Conservation (phyloP, 2,329 filamentous ascomycete genomes). For the Byssochlamys sp. region DNA sequence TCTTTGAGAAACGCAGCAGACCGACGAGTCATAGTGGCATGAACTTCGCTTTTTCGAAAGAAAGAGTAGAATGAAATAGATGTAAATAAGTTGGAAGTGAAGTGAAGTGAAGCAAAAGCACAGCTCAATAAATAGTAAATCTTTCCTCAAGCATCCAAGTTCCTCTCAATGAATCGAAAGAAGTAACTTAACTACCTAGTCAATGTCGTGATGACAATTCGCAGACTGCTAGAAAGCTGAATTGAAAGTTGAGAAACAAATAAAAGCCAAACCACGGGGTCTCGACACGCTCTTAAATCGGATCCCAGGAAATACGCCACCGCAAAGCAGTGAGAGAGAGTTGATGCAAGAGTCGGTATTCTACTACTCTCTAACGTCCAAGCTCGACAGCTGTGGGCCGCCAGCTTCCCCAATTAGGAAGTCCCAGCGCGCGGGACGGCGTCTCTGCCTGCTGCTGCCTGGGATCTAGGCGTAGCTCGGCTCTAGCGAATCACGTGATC, state of each 20-base stretch:
- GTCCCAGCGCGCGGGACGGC: neutral
- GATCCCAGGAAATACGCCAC: neutral
- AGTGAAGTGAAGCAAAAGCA: too few relatives aligned
- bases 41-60: neutral
- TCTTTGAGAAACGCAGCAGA: conserved; percentile 17
- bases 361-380: neutral
- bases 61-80: neutral
- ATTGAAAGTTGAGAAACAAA: neutral
- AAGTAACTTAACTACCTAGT: too few relatives aligned
- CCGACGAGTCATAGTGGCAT: conserved; percentile 13
- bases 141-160: neutral
- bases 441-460: neutral
- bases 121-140: too few relatives aligned
- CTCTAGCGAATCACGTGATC: neutral
- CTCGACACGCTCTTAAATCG: neutral
- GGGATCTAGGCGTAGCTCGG: neutral
- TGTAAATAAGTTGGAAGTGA: neutral
- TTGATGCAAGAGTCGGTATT: neutral
- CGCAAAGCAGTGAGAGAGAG: neutral
- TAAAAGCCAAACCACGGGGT: neutral
- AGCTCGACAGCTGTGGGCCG: neutral
- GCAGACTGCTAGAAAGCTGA: neutral
- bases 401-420: neutral
- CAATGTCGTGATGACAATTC: neutral
- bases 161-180: too few relatives aligned